Percentiles rank a stretch among this genome's conserved stretches.
phyloP scores from a whole-genome alignment of 1,139 yeast genomes.

The Pneumocystis wakefieldiae region DNA sequence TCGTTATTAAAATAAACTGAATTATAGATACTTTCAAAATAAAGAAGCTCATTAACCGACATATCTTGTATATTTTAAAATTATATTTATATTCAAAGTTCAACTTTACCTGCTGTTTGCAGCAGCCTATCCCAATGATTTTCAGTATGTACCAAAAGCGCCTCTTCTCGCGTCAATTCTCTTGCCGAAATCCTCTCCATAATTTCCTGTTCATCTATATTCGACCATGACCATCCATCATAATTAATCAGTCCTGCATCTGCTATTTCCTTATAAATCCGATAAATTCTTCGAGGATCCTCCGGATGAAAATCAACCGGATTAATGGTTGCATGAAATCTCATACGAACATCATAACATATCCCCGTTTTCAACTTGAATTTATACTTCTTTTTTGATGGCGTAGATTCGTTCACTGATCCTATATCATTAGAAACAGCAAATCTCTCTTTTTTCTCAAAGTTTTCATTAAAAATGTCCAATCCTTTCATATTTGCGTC shows the following conservation, averaged over 20 bases:
- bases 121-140: constrained; percentile 65
- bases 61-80: constrained; percentile 26
- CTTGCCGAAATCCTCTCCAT: constrained; percentile 84
- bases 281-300: constrained; percentile 89
- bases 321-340: constrained; percentile 88
- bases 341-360: constrained; percentile 92
- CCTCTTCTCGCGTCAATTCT: constrained; percentile 77
- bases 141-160: constrained; percentile 68
- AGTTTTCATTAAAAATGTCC: too few relatives aligned
- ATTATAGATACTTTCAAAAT: constrained; percentile 83
- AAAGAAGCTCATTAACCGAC: constrained; percentile 62
- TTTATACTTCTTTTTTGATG: neutral
- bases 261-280: constrained; percentile 82
- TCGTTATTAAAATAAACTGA: constrained; percentile 92
- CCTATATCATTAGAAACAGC: neutral
- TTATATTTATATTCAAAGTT: neutral
- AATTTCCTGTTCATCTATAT: constrained; percentile 68
- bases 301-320: constrained; percentile 98
- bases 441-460: neutral
- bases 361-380: constrained; percentile 43
- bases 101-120: constrained; percentile 37
- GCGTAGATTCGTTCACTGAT: neutral
- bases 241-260: constrained; percentile 85
- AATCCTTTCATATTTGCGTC: too few relatives aligned
- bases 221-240: constrained; percentile 54